A percentile compares a stretch with the other conserved stretches of the same genome.
phyloP scores from a whole-genome alignment of 345 rosid species.

The Eutrema japonicum region DNA sequence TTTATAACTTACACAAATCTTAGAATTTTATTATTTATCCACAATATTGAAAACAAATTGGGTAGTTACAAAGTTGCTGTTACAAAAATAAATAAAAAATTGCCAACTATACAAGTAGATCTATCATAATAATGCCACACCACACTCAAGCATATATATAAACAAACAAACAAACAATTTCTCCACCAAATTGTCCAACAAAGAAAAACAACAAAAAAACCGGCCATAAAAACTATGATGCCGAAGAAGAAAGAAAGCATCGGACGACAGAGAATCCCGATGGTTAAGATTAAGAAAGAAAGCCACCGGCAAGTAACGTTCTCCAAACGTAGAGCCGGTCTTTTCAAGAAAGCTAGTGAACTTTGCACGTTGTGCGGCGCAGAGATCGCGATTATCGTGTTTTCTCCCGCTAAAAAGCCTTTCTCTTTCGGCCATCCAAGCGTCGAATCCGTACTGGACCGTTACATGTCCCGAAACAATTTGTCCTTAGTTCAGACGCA shows the following conservation, averaged over 20 bases:
- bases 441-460: constrained; percentile 28
- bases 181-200: constrained; percentile 13
- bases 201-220: constrained; percentile 19
- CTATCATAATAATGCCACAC: constrained; percentile 14
- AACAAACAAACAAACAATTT: not conserved
- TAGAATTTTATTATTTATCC: constrained; percentile 13
- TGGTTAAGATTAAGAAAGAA: constrained; percentile 36
- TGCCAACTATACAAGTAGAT: not conserved
- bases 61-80: constrained; percentile 9
- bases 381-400: constrained; percentile 33
- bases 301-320: constrained; percentile 37
- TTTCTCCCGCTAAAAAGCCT: constrained; percentile 38
- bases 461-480: constrained; percentile 14
- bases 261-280: constrained; percentile 33
- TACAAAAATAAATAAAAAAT: not conserved
- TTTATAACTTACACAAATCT: constrained; percentile 30
- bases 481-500: not conserved
- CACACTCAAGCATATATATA: not conserved
- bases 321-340: constrained; percentile 33
- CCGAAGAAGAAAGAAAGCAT: constrained; percentile 37
- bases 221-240: not conserved
- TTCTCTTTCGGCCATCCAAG: constrained; percentile 39
- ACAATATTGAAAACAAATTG: constrained; percentile 1
- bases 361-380: constrained; percentile 31
- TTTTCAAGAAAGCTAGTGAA: constrained; percentile 40